Conservation (phyloP, 148 eudicot species). For the Suaeda aralocaspica region DNA sequence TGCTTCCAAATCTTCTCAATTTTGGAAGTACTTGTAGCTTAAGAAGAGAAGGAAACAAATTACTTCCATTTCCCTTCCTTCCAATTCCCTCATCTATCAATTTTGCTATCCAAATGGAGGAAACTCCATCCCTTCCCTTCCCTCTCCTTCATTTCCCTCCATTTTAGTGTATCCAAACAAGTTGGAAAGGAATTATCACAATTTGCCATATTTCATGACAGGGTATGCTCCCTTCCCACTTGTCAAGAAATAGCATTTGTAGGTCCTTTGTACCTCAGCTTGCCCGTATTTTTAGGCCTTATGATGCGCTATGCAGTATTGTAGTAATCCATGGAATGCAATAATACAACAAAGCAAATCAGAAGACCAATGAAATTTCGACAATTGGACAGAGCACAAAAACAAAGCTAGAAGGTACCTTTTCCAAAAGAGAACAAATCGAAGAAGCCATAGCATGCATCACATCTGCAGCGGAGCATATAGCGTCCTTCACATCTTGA, state of each 20-base stretch:
- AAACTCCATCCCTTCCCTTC: no score
- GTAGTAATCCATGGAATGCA: not conserved
- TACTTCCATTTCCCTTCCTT: no score
- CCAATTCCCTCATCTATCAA: no score
- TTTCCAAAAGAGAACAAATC: conserved; percentile 43
- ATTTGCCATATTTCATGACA: not conserved
- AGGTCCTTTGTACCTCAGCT: not conserved
- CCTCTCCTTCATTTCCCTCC: no score
- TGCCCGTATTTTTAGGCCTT: not conserved
- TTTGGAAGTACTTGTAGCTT: no score
- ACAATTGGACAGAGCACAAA: not conserved
- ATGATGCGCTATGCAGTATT: not conserved
- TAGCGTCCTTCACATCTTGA: conserved; percentile 54
- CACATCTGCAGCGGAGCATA: conserved; percentile 77
- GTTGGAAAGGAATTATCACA: no score
- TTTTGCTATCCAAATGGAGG: no score
- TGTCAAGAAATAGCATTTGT: not conserved
- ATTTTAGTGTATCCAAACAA: no score
- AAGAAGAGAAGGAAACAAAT: no score
- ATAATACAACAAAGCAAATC: not conserved
- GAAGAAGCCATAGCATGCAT: conserved; percentile 78
- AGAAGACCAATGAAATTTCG: not conserved
- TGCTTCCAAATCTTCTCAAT: no score
- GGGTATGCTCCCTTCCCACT: not conserved
- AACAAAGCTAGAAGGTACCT: conserved; percentile 33